phyloP scores from a whole-genome alignment of 73 alveolate species.

The Urostyla sp. region DNA sequence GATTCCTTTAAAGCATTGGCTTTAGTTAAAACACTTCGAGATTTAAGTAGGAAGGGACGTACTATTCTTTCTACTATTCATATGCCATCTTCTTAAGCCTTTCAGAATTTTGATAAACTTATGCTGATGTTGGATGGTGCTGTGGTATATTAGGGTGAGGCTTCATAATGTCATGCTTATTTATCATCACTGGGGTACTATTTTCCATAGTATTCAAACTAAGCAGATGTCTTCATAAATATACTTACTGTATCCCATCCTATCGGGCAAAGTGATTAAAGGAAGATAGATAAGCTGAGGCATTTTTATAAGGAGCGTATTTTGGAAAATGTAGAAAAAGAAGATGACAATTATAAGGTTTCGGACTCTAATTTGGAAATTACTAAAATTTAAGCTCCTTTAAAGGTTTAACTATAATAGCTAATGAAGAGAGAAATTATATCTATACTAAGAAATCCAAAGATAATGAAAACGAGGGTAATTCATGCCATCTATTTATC shows the following conservation, averaged over 20 bases:
- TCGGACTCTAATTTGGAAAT: background rate
- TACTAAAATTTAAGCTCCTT: background rate
- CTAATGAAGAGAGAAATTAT: background rate
- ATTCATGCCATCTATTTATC: constrained; percentile 4
- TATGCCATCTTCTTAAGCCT: constrained; percentile 75
- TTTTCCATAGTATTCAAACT: constrained; percentile 62
- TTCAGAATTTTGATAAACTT: constrained; percentile 30
- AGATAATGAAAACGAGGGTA: background rate
- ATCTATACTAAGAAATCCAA: constrained; percentile 2
- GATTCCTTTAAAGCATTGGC: constrained; percentile 59
- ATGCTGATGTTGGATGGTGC: constrained; percentile 72
- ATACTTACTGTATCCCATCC: constrained; percentile 45
- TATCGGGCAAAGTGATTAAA: background rate
- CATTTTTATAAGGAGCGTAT: no score
- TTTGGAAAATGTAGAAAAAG: background rate
- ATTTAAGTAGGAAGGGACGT: constrained; percentile 54
- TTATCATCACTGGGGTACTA: constrained; percentile 43
- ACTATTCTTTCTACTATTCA: constrained; percentile 79
- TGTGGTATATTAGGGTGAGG: constrained; percentile 70
- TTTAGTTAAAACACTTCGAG: background rate
- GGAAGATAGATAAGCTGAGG: background rate
- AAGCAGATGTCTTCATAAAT: constrained; percentile 71
- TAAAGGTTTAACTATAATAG: background rate
- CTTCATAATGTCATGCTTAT: constrained; percentile 14
- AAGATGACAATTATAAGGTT: background rate